Percentiles rank a stretch among this genome's conserved stretches.
Conservation (phyloP, 352 stramenopile genomes). For the Thalassiosira livingstoniorum region DNA sequence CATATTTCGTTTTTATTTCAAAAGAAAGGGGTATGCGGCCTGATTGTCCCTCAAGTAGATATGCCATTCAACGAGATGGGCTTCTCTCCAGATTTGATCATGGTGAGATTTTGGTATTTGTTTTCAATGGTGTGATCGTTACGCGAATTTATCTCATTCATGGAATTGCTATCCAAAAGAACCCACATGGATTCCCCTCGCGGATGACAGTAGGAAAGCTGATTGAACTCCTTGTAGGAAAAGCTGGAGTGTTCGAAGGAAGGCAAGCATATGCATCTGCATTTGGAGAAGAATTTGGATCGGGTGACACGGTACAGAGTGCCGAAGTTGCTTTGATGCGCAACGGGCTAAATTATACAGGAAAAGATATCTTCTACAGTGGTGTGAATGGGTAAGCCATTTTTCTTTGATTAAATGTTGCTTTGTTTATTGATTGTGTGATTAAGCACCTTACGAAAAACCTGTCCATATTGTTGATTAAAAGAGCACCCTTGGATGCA, state of each 20-base stretch:
- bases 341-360: conserved; percentile 98
- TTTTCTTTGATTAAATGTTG: background rate
- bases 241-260: conserved; percentile 96
- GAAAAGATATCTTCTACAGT: conserved; percentile 97
- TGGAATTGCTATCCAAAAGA: conserved; percentile 66
- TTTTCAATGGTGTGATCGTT: too few species aligned
- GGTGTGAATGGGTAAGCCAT: conserved; percentile 88
- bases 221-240: conserved; percentile 98
- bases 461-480: background rate
- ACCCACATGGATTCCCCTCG: conserved; percentile 99
- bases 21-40: background rate
- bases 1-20: background rate
- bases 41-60: conserved; percentile 92
- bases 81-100: conserved; percentile 99
- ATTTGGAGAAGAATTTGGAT: conserved; percentile 98
- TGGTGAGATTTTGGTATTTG: conserved; percentile 83
- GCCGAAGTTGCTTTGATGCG: conserved; percentile 94
- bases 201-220: conserved; percentile 99
- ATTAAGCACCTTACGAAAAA: background rate
- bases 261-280: conserved; percentile 96
- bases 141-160: too few species aligned
- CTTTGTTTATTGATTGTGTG: background rate
- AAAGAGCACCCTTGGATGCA: conserved; percentile 94
- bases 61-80: conserved; percentile 99
- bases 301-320: conserved; percentile 90